phyloP scores from a whole-genome alignment of 2,329 filamentous ascomycete genomes.

The Xylariaceae sp. region DNA sequence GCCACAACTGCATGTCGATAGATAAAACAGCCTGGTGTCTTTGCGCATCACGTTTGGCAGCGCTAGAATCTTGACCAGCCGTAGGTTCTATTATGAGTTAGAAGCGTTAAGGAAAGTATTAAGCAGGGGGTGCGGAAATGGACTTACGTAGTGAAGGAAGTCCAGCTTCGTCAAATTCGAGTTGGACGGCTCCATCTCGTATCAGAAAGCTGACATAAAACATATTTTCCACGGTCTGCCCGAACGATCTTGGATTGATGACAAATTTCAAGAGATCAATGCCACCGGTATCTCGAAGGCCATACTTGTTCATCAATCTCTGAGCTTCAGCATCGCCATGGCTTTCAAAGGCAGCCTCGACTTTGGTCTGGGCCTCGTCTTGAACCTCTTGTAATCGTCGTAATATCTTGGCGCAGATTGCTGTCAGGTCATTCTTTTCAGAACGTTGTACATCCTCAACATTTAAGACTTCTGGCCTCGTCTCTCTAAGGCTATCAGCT shows the following conservation, averaged over 20 bases:
- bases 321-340: conserved; percentile 46
- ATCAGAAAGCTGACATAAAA: conserved; percentile 96
- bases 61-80: conserved; percentile 37
- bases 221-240: conserved; percentile 92
- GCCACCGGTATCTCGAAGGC: conserved; percentile 64
- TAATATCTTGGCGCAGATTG: conserved; percentile 72
- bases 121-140: too few species aligned
- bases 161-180: conserved; percentile 68
- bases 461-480: conserved; percentile 72
- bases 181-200: conserved; percentile 71
- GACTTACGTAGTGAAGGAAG: conserved; percentile 76
- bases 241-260: conserved; percentile 84
- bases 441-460: conserved; percentile 68
- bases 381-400: conserved; percentile 53
- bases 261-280: conserved; percentile 82
- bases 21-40: conserved; percentile 85
- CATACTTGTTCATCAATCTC: conserved; percentile 59
- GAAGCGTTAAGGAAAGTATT: conserved; percentile 3
- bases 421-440: conserved; percentile 76
- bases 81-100: conserved; percentile 36
- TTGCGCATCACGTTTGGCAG: conserved; percentile 49
- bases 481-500: conserved; percentile 63
- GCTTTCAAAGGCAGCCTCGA: conserved; percentile 39
- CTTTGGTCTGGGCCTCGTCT: conserved; percentile 43
- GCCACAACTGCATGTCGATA: conserved; percentile 82